Evolutionary conservation across 2,329 filamentous ascomycete genomes (phyloP).

Genomic region (Geosmithia putterillii): DNA sequence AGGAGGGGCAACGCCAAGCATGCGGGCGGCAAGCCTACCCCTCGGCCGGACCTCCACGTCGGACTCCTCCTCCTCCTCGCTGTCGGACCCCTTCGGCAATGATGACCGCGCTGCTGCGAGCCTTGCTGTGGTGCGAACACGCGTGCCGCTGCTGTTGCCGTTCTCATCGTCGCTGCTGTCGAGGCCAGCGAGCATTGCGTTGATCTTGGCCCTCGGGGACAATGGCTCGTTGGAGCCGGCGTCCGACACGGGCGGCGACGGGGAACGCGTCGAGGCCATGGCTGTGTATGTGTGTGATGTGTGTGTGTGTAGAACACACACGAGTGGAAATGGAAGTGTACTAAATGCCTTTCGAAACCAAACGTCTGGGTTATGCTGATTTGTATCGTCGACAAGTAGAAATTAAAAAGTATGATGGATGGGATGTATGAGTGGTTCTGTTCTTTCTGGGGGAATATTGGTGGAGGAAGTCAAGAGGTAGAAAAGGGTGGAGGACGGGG

Average conservation of each 20-base stretch:
- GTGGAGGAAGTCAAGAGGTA: not conserved
- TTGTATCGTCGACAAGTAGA: not conserved
- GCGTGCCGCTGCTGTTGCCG: conserved; percentile 2
- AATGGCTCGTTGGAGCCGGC: conserved; percentile 30
- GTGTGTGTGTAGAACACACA: not conserved
- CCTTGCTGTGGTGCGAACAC: not conserved
- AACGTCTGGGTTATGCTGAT: not conserved
- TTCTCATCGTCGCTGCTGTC: conserved; percentile 37
- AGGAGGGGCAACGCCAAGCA: conserved; percentile 31
- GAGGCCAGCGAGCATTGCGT: conserved; percentile 36
- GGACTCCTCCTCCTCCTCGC: conserved; percentile 29
- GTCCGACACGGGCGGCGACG: conserved; percentile 29
- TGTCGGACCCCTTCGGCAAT: conserved; percentile 9
- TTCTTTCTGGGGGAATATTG: not conserved
- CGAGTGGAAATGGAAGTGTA: not conserved
- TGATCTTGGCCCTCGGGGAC: conserved; percentile 42
- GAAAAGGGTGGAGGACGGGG: not conserved
- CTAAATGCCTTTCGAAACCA: not conserved
- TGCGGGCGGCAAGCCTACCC: conserved; percentile 52
- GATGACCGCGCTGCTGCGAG: not conserved
- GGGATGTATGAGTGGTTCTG: too few relatives aligned
- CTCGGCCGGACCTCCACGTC: conserved; percentile 34
- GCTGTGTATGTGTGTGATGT: not conserved
- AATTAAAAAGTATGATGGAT: not conserved
- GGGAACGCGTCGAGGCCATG: conserved; percentile 36